These are phyloP conservation scores for Paraphaeosphaeria sporulosa DNA, from an alignment of 2,329 filamentous ascomycete species.

Conservation along the genomic window DNA sequence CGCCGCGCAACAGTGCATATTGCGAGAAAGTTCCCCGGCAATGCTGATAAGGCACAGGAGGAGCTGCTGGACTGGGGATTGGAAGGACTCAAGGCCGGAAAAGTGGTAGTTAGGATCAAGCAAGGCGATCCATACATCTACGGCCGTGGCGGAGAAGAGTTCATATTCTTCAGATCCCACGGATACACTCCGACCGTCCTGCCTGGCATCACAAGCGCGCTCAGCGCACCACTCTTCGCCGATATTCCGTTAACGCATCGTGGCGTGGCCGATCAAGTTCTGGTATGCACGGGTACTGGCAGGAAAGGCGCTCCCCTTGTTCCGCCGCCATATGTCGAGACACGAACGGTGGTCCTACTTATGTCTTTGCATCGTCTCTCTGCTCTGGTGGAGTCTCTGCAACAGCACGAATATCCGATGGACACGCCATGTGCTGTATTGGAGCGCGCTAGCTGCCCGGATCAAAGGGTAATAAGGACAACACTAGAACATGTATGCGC, in stretches of 20 bases:
- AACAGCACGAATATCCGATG: slow-evolving; percentile 68
- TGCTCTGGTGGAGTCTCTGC: slow-evolving; percentile 74
- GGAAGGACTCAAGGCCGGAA: slow-evolving; percentile 71
- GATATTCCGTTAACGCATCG: slow-evolving; percentile 88
- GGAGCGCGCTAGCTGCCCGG: slow-evolving; percentile 90
- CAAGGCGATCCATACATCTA: slow-evolving; percentile 98
- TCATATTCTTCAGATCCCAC: slow-evolving; percentile 77
- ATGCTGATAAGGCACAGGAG: slow-evolving; percentile 90
- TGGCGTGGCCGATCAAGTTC: slow-evolving; percentile 87
- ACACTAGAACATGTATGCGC: slow-evolving; percentile 79
- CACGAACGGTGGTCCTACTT: slow-evolving; percentile 87
- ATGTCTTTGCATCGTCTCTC: slow-evolving; percentile 91
- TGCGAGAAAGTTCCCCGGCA: slow-evolving; percentile 95
- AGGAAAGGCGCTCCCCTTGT: slow-evolving; percentile 83
- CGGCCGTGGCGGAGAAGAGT: slow-evolving; percentile 92
- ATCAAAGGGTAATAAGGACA: slow-evolving; percentile 90
- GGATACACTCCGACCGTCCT: slow-evolving; percentile 78
- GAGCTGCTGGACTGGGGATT: slow-evolving; percentile 85
- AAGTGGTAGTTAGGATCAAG: slow-evolving; percentile 87
- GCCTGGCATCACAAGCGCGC: slow-evolving; percentile 87
- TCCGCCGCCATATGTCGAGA: slow-evolving; percentile 80
- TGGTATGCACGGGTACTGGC: slow-evolving; percentile 96
- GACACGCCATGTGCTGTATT: slow-evolving; percentile 90
- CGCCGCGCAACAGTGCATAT: slow-evolving; percentile 89
- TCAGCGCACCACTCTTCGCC: slow-evolving; percentile 88